These are phyloP conservation scores for Aspergillus olivimuriae DNA, from an alignment of 495 filamentous ascomycete genomes.

Conservation along the genomic window DNA sequence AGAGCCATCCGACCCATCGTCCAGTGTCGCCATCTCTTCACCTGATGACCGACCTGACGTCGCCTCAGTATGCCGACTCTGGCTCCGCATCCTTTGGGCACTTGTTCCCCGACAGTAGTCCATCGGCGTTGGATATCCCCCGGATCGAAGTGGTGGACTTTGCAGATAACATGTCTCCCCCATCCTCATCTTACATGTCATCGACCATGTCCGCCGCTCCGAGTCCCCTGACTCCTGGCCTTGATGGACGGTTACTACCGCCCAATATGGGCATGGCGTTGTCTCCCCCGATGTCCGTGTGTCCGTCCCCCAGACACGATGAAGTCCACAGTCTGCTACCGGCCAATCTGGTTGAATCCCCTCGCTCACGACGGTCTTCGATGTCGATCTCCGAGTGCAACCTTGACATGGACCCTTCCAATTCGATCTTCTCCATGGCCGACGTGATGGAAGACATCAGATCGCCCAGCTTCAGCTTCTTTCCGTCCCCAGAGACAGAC, in stretches of 20 bases:
- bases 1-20: neutral
- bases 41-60: constrained; percentile 2
- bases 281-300: constrained; percentile 8
- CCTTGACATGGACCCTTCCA: constrained; percentile 7
- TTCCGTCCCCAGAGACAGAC: neutral
- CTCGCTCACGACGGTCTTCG: constrained; percentile 11
- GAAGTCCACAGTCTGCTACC: constrained; percentile 2
- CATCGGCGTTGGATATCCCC: constrained; percentile 7
- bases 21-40: neutral
- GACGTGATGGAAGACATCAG: no score
- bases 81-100: neutral
- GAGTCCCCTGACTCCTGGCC: neutral
- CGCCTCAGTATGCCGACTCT: neutral
- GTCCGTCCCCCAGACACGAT: constrained; percentile 7
- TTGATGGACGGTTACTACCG: neutral
- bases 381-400: no score
- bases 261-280: neutral
- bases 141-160: constrained; percentile 11
- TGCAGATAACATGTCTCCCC: constrained; percentile 2
- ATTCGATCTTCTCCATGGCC: neutral
- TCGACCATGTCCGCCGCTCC: neutral
- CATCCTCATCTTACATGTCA: constrained; percentile 3
- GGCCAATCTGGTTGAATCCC: neutral
- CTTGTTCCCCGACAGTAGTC: neutral
- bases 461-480: no score